Base-by-base conservation (phyloP, 306 rosid species). In the Cicer arietinum region DNA sequence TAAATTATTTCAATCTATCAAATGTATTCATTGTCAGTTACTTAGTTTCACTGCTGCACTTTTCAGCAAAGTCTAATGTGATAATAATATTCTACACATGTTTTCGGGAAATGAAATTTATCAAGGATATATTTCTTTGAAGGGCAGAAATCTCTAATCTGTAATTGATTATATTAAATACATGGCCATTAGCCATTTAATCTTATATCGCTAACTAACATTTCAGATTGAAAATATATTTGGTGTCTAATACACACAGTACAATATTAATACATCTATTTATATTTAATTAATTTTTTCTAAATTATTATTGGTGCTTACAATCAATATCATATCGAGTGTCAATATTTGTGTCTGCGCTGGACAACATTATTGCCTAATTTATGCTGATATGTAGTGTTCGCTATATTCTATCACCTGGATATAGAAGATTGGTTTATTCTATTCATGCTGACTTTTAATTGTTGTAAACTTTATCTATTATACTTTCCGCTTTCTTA, bases 391-490 rank as follows among this genome's bases (percentile, higher is more conserved):
- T 68, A 35, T 6, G 7, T 13, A 16, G 60, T 43, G 60, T 50
- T 79, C 44, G 44, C 44, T 52, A 47, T 50, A 18, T 56, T 54
- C 51, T 52, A 54, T 79, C 50, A 40, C 47, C 22, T 12, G 40
- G 41, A 51, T 65, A 72, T 65, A 44, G 61, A 54, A 73, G 16
- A 41, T 61, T 64, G 61, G 50, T 62, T 63, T 52, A 44, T 53
- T 67, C 50, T 54, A 44, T 44, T 63, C 68, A 30, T 52, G 72
- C 57, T 71, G 74, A 71, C 73, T 41, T 7, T 30, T 73, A 52
- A 11, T 16, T 53, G 11, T 43, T 47, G 52, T 71, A 52, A 41
- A 71, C 68, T 71, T 63, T 54, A 69, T 70, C 69, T 48, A 42
- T 7, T n/a, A 60, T 2, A 42, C 51, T 77, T 77, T 76, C 11